Evolutionary conservation across 768 basidiomycete species (phyloP).

Genomic region (Podaxis pistillaris): DNA sequence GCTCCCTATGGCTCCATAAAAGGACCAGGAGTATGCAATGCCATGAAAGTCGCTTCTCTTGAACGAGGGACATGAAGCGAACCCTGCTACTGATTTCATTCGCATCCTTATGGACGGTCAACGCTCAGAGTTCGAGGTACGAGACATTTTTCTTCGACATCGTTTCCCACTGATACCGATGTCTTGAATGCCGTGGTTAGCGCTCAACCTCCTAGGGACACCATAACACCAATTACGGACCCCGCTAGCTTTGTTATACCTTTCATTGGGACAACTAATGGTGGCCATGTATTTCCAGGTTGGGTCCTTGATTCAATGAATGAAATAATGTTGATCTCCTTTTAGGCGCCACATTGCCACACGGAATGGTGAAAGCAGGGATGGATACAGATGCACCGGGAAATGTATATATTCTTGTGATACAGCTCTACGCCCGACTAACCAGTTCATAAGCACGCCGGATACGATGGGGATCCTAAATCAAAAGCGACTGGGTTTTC

Average conservation of each 20-base stretch:
- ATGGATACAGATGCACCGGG: conserved; percentile 67
- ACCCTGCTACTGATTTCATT: not conserved
- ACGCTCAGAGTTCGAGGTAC: conserved; percentile 11
- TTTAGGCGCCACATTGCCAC: conserved; percentile 59
- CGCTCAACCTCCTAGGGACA: not conserved
- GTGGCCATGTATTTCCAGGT: conserved; percentile 69
- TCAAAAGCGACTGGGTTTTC: conserved; percentile 57
- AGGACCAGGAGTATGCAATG: not conserved
- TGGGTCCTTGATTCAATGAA: conserved; percentile 10
- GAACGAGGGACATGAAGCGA: not conserved
- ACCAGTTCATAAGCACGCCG: conserved; percentile 32
- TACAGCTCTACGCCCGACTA: not conserved
- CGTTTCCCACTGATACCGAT: not conserved
- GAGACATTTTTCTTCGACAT: not conserved
- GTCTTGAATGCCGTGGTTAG: not conserved
- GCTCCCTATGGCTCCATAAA: not conserved
- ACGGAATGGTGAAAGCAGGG: conserved; percentile 69
- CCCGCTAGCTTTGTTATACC: conserved; percentile 49
- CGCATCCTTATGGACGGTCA: not conserved
- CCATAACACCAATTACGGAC: conserved; percentile 30
- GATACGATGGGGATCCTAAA: conserved; percentile 41
- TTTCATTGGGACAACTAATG: conserved; percentile 67
- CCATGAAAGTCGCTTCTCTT: not conserved
- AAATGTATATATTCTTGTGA: conserved; percentile 36
- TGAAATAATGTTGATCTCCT: not conserved